These are phyloP conservation scores for Periconia sp. DNA, from an alignment of 2,329 filamentous ascomycete genomes.

Conservation along the genomic window DNA sequence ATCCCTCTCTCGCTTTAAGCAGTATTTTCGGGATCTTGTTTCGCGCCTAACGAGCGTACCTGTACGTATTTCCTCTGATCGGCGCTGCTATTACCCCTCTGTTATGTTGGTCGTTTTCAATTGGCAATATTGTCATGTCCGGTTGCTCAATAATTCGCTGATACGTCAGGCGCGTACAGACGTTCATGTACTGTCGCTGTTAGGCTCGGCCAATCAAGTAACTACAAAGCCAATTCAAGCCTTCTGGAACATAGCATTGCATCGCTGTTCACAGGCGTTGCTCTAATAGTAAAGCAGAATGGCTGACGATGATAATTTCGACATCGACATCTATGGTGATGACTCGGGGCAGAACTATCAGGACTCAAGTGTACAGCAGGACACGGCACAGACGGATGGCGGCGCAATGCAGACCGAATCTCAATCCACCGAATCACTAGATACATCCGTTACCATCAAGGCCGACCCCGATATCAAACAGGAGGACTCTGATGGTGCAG, in stretches of 20 bases:
- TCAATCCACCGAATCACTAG: constrained; percentile 22
- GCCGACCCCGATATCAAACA: constrained; percentile 22
- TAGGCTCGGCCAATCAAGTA: constrained; percentile 44
- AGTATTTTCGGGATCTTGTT: constrained; percentile 39
- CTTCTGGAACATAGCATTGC: constrained; percentile 31
- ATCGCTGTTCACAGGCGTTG: constrained; percentile 19
- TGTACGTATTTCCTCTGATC: constrained; percentile 49
- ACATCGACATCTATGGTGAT: constrained; percentile 74
- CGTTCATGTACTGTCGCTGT: constrained; percentile 45
- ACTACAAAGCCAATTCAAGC: constrained; percentile 48
- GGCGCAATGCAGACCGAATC: constrained; percentile 41
- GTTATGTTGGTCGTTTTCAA: constrained; percentile 6
- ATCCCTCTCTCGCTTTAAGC: constrained; percentile 36
- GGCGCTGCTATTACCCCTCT: constrained; percentile 25
- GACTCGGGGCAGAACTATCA: constrained; percentile 49
- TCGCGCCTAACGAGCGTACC: constrained; percentile 39
- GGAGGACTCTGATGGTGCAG: constrained; percentile 25
- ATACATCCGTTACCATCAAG: constrained; percentile 16
- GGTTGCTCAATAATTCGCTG: constrained; percentile 40
- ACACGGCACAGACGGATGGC: constrained; percentile 30
- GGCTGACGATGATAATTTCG: constrained; percentile 72
- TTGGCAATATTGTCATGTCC: constrained; percentile 16
- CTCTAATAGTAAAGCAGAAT: constrained; percentile 40
- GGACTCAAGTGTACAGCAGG: constrained; percentile 29
- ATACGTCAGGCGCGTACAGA: constrained; percentile 42